Evolutionary conservation across 164 flowering plant genomes (phyloP).

Genomic region (Cinnamomum micranthum): DNA sequence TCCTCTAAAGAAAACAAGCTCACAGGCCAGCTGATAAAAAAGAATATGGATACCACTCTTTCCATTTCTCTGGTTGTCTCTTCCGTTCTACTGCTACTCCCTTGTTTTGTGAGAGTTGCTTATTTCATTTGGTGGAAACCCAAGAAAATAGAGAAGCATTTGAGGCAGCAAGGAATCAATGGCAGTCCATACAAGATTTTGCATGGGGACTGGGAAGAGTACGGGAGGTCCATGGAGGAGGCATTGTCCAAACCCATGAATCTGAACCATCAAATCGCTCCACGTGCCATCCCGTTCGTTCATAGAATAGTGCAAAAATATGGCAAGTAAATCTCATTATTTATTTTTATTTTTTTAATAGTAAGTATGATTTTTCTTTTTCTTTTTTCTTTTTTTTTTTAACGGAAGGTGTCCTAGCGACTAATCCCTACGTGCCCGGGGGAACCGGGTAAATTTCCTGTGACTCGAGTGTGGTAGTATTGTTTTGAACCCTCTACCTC

Average conservation of each 20-base stretch:
- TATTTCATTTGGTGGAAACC: slow-evolving; percentile 49
- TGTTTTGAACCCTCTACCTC: too few species aligned
- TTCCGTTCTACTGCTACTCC: neutral
- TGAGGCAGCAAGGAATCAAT: slow-evolving; percentile 40
- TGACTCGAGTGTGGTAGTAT: too few species aligned
- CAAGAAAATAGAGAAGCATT: slow-evolving; percentile 25
- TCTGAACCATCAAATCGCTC: slow-evolving; percentile 35
- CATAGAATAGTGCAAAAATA: slow-evolving; percentile 27
- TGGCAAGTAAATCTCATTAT: slow-evolving; percentile 19
- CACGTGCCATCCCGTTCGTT: slow-evolving; percentile 29
- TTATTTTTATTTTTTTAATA: too few species aligned
- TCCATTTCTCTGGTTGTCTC: neutral
- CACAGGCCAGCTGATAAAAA: neutral
- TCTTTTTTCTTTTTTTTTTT: too few species aligned
- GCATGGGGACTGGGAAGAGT: slow-evolving; percentile 38
- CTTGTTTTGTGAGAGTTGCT: neutral
- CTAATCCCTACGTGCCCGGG: too few species aligned
- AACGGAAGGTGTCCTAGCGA: too few species aligned
- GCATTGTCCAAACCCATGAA: slow-evolving; percentile 41
- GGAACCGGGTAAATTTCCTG: too few species aligned
- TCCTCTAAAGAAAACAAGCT: neutral
- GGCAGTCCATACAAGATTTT: slow-evolving; percentile 37
- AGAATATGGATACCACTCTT: neutral
- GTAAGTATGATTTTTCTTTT: too few species aligned
- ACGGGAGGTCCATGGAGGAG: slow-evolving; percentile 19